Base-by-base conservation (phyloP, 2,329 filamentous ascomycete genomes). In the Stagonosporopsis rhizophila region DNA sequence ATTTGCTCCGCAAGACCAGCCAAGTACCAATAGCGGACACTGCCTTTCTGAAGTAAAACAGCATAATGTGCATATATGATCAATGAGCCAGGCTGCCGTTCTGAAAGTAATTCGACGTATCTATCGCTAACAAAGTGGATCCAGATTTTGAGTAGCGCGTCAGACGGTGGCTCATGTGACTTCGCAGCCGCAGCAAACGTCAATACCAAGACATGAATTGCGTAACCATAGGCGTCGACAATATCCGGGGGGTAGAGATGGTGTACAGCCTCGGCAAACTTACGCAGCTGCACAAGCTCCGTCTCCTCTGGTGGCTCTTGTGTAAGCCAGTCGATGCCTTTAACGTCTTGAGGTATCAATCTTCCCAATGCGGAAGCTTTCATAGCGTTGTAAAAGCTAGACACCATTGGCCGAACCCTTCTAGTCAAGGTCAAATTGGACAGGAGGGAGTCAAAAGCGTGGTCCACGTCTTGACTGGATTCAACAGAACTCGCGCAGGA, bases 51-150 rank as follows among this genome's bases (percentile, higher is more conserved):
- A 7, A 77, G 40, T 19, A 77, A 49, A 9, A 76, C 70, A 20
- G 71, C 74, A 48, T 70, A 76, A 52, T 76, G 70, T 14, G 73
- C 70, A 42, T 76, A 66, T 23, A 77, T 72, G 44, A 76, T 68
- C 45, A 76, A 50, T 17, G 72, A 71, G 7, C 69, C 65, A 4
- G 72, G 71, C 40, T 74, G 68, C 32, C 62, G 61, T 35, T 69
- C 62, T 12, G 62, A 65, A 8, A 75, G 57, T 34, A 71, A 49
- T 32, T 71, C 68, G 23, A 72, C 40, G 27, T 71, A 72, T 30
- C 66, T 61, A 14, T 67, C 60, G 0, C 62, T 57, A 6, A 72
- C 48, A 11, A 62, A 51, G 45, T 70, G 66, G 6, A 68, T 58
- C 67, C 67, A 72, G 9, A 70, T 65, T 45, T 69, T 72, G 25